Percentiles rank a stretch among this genome's conserved stretches.
These are phyloP conservation scores for Inga laurina DNA, from an alignment of 306 rosid genomes.

Conservation along the genomic window DNA sequence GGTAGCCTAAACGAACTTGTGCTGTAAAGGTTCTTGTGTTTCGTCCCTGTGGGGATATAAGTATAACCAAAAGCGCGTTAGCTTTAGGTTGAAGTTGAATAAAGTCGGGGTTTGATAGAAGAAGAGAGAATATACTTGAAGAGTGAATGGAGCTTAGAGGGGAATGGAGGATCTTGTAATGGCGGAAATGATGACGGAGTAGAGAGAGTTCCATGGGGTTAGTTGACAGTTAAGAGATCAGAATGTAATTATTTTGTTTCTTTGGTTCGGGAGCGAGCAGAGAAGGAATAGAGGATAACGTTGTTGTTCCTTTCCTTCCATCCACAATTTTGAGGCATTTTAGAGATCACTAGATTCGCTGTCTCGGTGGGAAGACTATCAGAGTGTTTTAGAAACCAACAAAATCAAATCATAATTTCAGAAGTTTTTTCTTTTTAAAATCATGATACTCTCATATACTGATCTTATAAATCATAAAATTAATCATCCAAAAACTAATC, in stretches of 20 bases:
- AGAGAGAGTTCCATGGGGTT: slow-evolving; percentile 58
- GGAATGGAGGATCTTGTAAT: slow-evolving; percentile 45
- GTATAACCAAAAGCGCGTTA: slow-evolving; percentile 19
- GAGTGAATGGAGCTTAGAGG: slow-evolving; percentile 47
- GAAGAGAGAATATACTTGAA: slow-evolving; percentile 52
- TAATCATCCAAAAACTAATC: too few species aligned
- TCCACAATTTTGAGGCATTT: slow-evolving; percentile 62
- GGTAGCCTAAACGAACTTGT: slow-evolving; percentile 41
- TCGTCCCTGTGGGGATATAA: slow-evolving; percentile 50
- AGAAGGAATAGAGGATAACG: slow-evolving; percentile 51
- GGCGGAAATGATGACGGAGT: slow-evolving; percentile 50
- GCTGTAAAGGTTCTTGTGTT: slow-evolving; percentile 42
- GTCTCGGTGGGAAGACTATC: background rate
- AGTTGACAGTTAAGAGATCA: slow-evolving; percentile 38
- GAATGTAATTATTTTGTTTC: slow-evolving; percentile 7
- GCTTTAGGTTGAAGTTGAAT: slow-evolving; percentile 30
- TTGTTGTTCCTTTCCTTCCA: slow-evolving; percentile 43
- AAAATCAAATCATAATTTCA: too few species aligned
- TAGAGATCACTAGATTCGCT: slow-evolving; percentile 3
- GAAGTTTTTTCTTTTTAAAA: too few species aligned
- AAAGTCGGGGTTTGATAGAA: slow-evolving; percentile 20
- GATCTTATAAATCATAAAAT: too few species aligned
- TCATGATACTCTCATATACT: too few species aligned
- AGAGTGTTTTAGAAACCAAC: too few species aligned
- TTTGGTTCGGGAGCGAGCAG: slow-evolving; percentile 20